Evolutionary conservation across 2,329 filamentous ascomycete species (phyloP), one percentile per base, ranked within the genome.

Genomic region (Colletotrichum endophyticum): DNA sequence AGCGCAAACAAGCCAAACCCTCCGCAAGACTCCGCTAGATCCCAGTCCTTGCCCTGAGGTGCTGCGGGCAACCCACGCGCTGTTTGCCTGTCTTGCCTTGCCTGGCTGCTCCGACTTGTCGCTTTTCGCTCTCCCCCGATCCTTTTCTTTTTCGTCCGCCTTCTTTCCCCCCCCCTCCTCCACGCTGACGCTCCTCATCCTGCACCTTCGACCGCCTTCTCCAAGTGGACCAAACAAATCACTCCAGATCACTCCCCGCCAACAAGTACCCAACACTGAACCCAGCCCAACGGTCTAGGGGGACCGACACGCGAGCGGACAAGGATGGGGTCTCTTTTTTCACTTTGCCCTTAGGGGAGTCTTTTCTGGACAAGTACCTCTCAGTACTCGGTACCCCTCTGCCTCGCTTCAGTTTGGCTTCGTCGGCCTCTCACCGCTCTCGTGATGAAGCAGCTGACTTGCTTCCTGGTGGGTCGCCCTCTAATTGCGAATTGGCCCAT

Each of bases 21-120:
- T 75, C 75, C 66, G 74, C 72, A 72, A 77, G 66, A 71, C 72
- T 77, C 75, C 75, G 72, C 75, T 75, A 67, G 72, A 32, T 66
- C 70, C 59, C 36, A 57, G 73, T 57, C 70, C 25, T 53, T 66
- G 36, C 27, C 25, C 27, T 15, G 39, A 49, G 39, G 39, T 49
- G 63, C 66, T 74, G 59, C 70, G 39, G 56, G 28, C 70, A 27
- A 57, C 56, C 53, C 64, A 69, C 39, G 25, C 56, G 44, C 56
- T 53, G 69, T 56, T 70, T 57, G 63, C 63, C 22, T 67, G 70
- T 62, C 59, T 36, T 67, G 70, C 70, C 64, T 30, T 22, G 44
- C n/a, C 44, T 49, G n/a, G 44, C 44, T 3, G 44, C n/a, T 49
- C 44, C 44, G 44, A 49, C n/a, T 49, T n/a, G 44, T 49, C 44